A percentile compares a stretch with the other conserved stretches of the same genome.
Conservation (phyloP, 441 rosid genomes). For the Jatropha multifida region DNA sequence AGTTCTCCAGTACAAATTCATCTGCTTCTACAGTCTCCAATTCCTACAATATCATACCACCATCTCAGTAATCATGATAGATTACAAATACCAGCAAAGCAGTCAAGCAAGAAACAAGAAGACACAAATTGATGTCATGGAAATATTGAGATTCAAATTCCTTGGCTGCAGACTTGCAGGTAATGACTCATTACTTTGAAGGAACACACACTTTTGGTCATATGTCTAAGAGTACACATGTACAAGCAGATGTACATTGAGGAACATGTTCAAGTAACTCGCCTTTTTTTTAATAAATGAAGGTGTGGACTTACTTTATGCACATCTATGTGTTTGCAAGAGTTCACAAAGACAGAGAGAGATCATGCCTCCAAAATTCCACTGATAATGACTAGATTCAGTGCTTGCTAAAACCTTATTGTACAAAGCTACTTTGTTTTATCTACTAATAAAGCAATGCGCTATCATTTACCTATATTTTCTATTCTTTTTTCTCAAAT, state of each 20-base stretch:
- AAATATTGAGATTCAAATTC: constrained; percentile 1
- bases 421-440: neutral
- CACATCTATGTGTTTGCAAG: neutral
- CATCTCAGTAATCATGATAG: constrained; percentile 14
- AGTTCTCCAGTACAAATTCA: constrained; percentile 49
- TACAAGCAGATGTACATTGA: neutral
- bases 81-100: neutral
- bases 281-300: too few species aligned
- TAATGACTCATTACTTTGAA: neutral
- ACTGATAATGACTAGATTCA: neutral
- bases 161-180: neutral
- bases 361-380: neutral
- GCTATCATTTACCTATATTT: neutral
- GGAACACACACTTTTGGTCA: neutral
- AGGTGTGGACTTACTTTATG: neutral
- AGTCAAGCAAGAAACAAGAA: neutral
- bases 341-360: neutral
- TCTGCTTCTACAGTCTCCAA: constrained; percentile 41
- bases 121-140: neutral
- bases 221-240: neutral
- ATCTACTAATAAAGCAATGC: neutral
- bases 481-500: too few species aligned
- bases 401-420: too few species aligned
- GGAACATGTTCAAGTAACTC: neutral
- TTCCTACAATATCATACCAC: constrained; percentile 35